These are phyloP conservation scores for Tuber umbilicatum DNA, from an alignment of 495 filamentous ascomycete species.

Conservation along the genomic window DNA sequence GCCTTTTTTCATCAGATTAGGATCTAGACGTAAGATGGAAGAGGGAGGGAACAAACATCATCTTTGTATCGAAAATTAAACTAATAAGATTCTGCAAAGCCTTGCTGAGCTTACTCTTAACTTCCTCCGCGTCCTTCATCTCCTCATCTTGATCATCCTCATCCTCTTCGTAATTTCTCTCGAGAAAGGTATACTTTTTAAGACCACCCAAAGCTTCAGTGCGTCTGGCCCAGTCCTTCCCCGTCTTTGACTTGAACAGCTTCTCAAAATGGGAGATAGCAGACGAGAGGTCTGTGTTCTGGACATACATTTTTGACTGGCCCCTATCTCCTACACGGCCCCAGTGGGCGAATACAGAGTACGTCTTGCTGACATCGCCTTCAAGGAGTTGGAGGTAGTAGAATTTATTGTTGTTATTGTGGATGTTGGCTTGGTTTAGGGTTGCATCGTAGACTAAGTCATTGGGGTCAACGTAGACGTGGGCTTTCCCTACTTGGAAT, in stretches of 20 bases:
- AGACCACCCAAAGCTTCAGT: slow-evolving; percentile 52
- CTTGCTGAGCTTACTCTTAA: slow-evolving; percentile 52
- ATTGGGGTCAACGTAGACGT: slow-evolving; percentile 59
- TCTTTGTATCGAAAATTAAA: slow-evolving; percentile 66
- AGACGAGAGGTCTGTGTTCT: slow-evolving; percentile 41
- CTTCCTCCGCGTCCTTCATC: slow-evolving; percentile 35
- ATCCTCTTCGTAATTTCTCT: slow-evolving; percentile 58
- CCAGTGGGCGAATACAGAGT: slow-evolving; percentile 50
- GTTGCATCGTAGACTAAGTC: slow-evolving; percentile 61
- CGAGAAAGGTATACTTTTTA: slow-evolving; percentile 70
- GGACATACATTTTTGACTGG: slow-evolving; percentile 49
- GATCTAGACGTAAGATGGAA: background rate
- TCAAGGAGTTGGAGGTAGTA: slow-evolving; percentile 49
- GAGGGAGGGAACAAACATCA: slow-evolving; percentile 24
- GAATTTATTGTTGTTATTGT: slow-evolving; percentile 66
- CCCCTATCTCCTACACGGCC: slow-evolving; percentile 72
- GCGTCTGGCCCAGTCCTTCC: slow-evolving; percentile 60
- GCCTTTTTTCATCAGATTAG: slow-evolving; percentile 18
- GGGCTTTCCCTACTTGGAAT: slow-evolving; percentile 18
- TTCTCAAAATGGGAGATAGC: slow-evolving; percentile 57
- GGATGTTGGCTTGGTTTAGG: slow-evolving; percentile 56
- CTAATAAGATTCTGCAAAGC: slow-evolving; percentile 61
- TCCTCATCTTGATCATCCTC: slow-evolving; percentile 43
- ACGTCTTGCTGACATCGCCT: slow-evolving; percentile 19
- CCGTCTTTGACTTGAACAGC: slow-evolving; percentile 75